Base-by-base conservation (phyloP, 2,329 filamentous ascomycete genomes). In the Tolypocladium pustulatum region DNA sequence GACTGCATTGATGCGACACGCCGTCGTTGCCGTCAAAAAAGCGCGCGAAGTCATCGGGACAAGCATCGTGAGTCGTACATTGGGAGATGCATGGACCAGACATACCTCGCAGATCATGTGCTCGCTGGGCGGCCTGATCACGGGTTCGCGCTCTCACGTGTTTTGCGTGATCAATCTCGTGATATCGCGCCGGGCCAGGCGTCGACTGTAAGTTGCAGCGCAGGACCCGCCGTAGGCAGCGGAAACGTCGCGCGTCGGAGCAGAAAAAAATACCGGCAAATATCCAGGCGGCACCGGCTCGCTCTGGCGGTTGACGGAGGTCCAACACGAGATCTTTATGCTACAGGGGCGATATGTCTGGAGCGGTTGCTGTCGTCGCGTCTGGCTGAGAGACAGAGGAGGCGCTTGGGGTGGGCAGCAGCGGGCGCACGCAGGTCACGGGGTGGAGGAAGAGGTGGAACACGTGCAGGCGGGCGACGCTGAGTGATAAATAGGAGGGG, bases 91-190 rank as follows among this genome's bases (percentile, higher is more conserved):
- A 57, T 61, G 61, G 61, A 64, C 64, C 65, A 66, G 66, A 74
- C 74, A 73, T 75, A 76, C 75, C 74, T 73, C 64, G 67, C 66
- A 70, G 74, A 76, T 76, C 74, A 76, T 76, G 74, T 76, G 74
- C 73, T 70, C 57, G 46, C 46, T 4, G 46, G 43, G 43, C 43
- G 43, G 61, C 65, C 69, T 73, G 72, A 77, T 76, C 74, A 76
- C 74, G 74, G 75, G 74, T 73, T 73, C 70, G 62, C 64, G 65
- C 65, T 67, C 72, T 75, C 74, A 76, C 74, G 74, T 76, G 74
- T 73, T 74, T 71, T 71, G 70, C 68, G 72, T 72, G 72, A 73
- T 72, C 69, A 71, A 76, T 73, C 75, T 77, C 75, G 75, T 77
- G 75, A 77, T 77, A 75, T 76, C 74, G 75, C 73, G 74, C 65